phyloP scores from a whole-genome alignment of 805 yeast genomes.

The Spathaspora sp. region DNA sequence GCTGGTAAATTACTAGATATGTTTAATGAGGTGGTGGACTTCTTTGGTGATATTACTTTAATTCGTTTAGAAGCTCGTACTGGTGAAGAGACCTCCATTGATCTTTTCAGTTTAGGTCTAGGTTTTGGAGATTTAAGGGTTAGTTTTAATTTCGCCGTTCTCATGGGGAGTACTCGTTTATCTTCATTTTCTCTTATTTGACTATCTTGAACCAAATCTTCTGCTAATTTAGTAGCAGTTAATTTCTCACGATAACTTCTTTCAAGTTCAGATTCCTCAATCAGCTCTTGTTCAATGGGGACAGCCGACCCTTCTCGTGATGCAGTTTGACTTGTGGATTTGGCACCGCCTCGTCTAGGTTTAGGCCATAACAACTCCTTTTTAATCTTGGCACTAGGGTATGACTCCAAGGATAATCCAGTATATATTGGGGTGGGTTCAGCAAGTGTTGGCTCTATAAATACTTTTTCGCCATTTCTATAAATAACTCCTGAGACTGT shows the following conservation, averaged over 20 bases:
- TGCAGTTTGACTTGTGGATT: background rate
- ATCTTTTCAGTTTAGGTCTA: background rate
- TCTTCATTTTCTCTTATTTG: conserved; percentile 12
- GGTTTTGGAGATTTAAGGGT: conserved; percentile 5
- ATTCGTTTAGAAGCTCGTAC: conserved; percentile 16
- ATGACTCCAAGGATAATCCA: conserved; percentile 69
- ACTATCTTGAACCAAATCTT: conserved; percentile 13
- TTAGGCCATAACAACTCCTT: conserved; percentile 55
- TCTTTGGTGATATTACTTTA: conserved; percentile 33
- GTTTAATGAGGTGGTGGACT: conserved; percentile 20
- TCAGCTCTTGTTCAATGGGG: conserved; percentile 9
- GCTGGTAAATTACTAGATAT: conserved; percentile 15
- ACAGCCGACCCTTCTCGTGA: conserved; percentile 12
- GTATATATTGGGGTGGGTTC: conserved; percentile 59
- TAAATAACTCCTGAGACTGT: conserved; percentile 1
- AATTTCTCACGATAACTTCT: conserved; percentile 9
- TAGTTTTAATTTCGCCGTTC: conserved; percentile 3
- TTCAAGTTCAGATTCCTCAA: conserved; percentile 10
- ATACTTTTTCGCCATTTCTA: conserved; percentile 19
- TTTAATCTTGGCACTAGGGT: conserved; percentile 58
- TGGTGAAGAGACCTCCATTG: background rate
- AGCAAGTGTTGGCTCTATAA: conserved; percentile 58
- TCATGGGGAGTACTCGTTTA: conserved; percentile 3
- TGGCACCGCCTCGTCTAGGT: conserved; percentile 7
- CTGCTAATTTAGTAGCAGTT: conserved; percentile 11